Evolutionary conservation across 169 alveolate species (phyloP).

Genomic region (Eimeria tenella): DNA sequence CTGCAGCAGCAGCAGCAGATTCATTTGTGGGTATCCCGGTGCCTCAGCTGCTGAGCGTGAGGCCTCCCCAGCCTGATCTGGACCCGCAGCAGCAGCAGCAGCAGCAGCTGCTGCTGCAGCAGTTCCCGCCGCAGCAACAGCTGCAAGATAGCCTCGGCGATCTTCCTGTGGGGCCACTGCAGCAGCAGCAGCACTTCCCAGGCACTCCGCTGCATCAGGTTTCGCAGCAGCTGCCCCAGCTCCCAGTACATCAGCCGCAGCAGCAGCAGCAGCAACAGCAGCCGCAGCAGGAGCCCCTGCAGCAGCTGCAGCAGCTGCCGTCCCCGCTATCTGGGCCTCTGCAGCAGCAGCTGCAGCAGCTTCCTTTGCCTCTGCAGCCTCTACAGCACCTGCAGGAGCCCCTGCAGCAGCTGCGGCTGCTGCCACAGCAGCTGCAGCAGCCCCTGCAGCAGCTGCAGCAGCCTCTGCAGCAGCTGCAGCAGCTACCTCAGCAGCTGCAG

Average conservation of each 20-base stretch:
- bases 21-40: not conserved
- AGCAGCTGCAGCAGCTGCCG: not conserved
- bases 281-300: not conserved
- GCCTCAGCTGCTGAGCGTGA: not conserved
- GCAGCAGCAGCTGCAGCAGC: not conserved
- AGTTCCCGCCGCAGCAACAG: not conserved
- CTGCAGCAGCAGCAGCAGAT: constrained; percentile 12
- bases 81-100: not conserved
- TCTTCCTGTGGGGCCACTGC: not conserved
- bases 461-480: not conserved
- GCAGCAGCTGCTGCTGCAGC: not conserved
- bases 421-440: too few species aligned
- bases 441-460: not conserved
- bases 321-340: not conserved
- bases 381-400: not conserved
- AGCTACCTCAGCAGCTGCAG: not conserved
- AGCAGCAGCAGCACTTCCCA: not conserved
- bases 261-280: not conserved
- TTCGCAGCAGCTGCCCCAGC: not conserved
- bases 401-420: too few species aligned
- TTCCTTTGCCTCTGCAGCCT: not conserved
- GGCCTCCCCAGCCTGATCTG: not conserved
- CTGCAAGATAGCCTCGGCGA: not conserved
- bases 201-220: not conserved
- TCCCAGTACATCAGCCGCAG: not conserved